Conservation (phyloP, 345 rosid species). For the Corchorus olitorius region DNA sequence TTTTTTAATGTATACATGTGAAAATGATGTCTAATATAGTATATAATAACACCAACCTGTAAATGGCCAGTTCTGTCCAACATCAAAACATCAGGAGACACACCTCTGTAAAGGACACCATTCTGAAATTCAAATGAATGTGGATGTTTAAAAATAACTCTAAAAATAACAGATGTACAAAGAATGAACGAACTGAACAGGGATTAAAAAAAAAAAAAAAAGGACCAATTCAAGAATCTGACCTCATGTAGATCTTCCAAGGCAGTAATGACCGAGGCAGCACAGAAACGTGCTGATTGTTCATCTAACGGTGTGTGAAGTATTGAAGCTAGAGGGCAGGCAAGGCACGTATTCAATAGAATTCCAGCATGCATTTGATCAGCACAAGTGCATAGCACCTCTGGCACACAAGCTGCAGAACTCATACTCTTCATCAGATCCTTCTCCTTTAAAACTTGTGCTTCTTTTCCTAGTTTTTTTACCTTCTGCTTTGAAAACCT, state of each 20-base stretch:
- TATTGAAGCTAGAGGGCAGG: conserved; percentile 79
- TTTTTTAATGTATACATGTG: not conserved
- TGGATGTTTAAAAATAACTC: conserved; percentile 12
- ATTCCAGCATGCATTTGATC: conserved; percentile 71
- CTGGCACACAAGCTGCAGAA: conserved; percentile 68
- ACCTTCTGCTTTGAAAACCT: conserved; percentile 84
- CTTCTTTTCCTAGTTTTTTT: conserved; percentile 80
- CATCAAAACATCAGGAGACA: conserved; percentile 83
- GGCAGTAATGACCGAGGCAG: conserved; percentile 73
- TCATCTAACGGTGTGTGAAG: conserved; percentile 79
- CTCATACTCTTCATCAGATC: conserved; percentile 66
- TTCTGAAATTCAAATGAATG: conserved; percentile 54
- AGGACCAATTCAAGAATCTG: conserved; percentile 18
- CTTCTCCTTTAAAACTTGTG: conserved; percentile 79
- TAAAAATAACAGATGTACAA: not conserved
- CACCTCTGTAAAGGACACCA: conserved; percentile 80
- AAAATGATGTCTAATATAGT: not conserved
- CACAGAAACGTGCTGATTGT: conserved; percentile 66
- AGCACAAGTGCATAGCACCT: conserved; percentile 66
- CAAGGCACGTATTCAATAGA: conserved; percentile 67
- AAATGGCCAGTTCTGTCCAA: conserved; percentile 77
- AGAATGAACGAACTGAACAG: conserved; percentile 11
- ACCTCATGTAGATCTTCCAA: conserved; percentile 85
- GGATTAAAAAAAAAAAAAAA: too few species aligned
- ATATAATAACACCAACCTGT: conserved; percentile 56